These are phyloP conservation scores for Ophiocordyceps robertsii DNA, from an alignment of 2,329 filamentous ascomycete species.

Conservation along the genomic window DNA sequence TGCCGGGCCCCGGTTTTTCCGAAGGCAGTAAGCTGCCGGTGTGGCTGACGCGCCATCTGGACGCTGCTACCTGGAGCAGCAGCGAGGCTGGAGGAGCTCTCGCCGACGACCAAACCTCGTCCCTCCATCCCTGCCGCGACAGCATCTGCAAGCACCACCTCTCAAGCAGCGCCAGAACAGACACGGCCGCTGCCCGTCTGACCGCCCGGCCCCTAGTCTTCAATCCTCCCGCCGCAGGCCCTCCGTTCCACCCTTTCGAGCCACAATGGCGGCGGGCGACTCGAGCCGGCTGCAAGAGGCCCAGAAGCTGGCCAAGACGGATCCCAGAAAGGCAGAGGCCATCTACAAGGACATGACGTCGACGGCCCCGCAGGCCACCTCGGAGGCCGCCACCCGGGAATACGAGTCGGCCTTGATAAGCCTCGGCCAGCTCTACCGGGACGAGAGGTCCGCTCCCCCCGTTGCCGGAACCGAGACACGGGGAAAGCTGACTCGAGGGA, in stretches of 20 bases:
- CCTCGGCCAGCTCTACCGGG: conserved; percentile 83
- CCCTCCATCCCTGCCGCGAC: background rate
- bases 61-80: background rate
- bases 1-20: background rate
- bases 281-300: conserved; percentile 71
- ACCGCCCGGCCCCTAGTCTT: too few relatives aligned
- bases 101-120: background rate
- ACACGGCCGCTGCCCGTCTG: background rate
- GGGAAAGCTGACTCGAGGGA: conserved; percentile 1
- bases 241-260: background rate
- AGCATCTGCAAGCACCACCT: background rate
- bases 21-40: background rate
- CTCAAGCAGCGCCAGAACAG: background rate
- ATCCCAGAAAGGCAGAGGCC: conserved; percentile 72
- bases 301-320: conserved; percentile 66
- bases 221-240: background rate
- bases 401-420: conserved; percentile 84
- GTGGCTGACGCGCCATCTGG: conserved; percentile 8
- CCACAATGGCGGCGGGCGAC: conserved; percentile 42
- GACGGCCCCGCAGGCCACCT: conserved; percentile 67
- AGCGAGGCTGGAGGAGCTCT: background rate
- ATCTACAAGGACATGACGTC: conserved; percentile 85
- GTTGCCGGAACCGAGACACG: conserved; percentile 2
- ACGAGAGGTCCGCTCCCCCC: conserved; percentile 54
- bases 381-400: conserved; percentile 75